phyloP scores from a whole-genome alignment of 192 early-diverging fungal species.

The Umbelopsis sp. region DNA sequence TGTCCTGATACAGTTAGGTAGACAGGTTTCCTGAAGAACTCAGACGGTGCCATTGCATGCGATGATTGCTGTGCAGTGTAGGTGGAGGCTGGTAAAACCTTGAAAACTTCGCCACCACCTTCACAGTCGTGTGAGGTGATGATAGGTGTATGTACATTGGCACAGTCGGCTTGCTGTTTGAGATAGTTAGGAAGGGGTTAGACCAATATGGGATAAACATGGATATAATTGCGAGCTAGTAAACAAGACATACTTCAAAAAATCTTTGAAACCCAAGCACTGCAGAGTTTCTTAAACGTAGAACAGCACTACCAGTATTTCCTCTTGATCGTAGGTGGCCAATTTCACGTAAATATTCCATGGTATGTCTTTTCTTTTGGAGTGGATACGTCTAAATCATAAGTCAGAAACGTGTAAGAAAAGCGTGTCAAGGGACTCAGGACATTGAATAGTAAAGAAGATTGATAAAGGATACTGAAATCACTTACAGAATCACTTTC shows the following conservation, averaged over 20 bases:
- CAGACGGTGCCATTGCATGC: conserved; percentile 23
- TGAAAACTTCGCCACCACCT: conserved; percentile 86
- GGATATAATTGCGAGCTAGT: neutral
- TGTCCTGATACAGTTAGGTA: conserved; percentile 88
- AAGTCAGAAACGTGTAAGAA: neutral
- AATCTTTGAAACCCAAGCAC: conserved; percentile 71
- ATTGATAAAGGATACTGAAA: neutral
- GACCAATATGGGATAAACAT: neutral
- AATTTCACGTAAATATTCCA: conserved; percentile 80
- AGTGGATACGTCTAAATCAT: conserved; percentile 70
- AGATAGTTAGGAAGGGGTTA: conserved; percentile 2
- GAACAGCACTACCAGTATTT: conserved; percentile 71
- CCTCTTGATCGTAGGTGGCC: conserved; percentile 75
- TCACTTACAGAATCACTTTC: conserved; percentile 51
- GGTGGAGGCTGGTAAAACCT: conserved; percentile 36
- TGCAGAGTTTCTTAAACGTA: conserved; percentile 70
- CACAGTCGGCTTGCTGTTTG: conserved; percentile 66
- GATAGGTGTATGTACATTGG: conserved; percentile 79
- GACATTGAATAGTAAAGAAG: neutral
- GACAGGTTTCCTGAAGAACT: conserved; percentile 74
- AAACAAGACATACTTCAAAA: conserved; percentile 56
- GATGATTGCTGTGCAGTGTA: conserved; percentile 13
- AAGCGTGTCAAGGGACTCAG: neutral
- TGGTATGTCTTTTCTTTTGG: conserved; percentile 79
- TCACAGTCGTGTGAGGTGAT: conserved; percentile 89